phyloP scores from a whole-genome alignment of 768 basidiomycete species.

The Suillus cothurnatus region DNA sequence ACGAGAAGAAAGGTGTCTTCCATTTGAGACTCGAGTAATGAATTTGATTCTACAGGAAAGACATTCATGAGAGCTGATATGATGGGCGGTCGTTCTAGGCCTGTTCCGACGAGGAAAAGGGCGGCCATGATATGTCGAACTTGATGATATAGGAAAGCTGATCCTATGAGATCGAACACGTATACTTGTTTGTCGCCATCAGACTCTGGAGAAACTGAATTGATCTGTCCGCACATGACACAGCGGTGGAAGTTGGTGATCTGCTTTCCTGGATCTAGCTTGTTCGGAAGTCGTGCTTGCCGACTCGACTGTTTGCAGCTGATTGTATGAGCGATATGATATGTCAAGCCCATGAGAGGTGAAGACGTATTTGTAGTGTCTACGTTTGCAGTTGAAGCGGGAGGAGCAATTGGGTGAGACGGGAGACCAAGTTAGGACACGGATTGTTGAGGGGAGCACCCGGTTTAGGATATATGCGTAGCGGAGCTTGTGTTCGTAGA shows the following conservation, averaged over 20 bases:
- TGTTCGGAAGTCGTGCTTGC: slow-evolving; percentile 95
- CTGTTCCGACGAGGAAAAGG: too few relatives aligned
- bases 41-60: too few relatives aligned
- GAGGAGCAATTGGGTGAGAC: slow-evolving; percentile 79
- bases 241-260: slow-evolving; percentile 75
- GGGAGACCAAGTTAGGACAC: slow-evolving; percentile 95
- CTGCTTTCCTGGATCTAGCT: slow-evolving; percentile 90
- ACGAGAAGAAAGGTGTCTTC: too few relatives aligned
- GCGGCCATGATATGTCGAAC: too few relatives aligned
- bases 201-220: too few relatives aligned
- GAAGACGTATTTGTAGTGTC: slow-evolving; percentile 99
- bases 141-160: too few relatives aligned
- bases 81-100: too few relatives aligned
- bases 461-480: slow-evolving; percentile 85
- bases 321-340: slow-evolving; percentile 68
- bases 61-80: too few relatives aligned
- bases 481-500: slow-evolving; percentile 28
- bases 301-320: slow-evolving; percentile 71
- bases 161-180: too few relatives aligned
- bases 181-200: too few relatives aligned
- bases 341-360: slow-evolving; percentile 61
- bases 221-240: slow-evolving; percentile 69
- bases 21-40: too few relatives aligned
- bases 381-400: slow-evolving; percentile 79
- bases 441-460: slow-evolving; percentile 86